phyloP scores from a whole-genome alignment of 2,329 filamentous ascomycete species.

The Thelonectria rubi region DNA sequence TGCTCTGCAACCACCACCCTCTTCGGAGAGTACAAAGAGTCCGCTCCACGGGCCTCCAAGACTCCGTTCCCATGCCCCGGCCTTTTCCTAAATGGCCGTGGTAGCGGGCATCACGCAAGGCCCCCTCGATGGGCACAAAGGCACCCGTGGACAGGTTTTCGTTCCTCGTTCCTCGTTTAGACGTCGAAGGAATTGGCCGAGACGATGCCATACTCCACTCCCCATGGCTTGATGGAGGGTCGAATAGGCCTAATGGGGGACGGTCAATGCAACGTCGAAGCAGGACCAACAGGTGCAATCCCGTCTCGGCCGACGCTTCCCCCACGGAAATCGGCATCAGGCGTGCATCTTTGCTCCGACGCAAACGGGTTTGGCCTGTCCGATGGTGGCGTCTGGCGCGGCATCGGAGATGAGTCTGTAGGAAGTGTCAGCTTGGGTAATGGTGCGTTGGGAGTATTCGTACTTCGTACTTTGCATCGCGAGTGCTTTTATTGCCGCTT shows the following conservation, averaged over 20 bases:
- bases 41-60: neutral
- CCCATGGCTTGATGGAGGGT: conserved; percentile 5
- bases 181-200: neutral
- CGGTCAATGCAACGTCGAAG: neutral
- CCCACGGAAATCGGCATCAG: conserved; percentile 11
- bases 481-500: too few relatives aligned
- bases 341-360: neutral
- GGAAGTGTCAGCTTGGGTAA: too few relatives aligned
- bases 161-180: neutral
- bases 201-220: neutral
- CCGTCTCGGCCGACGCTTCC: conserved; percentile 10
- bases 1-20: neutral
- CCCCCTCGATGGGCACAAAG: neutral
- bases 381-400: neutral
- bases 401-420: too few relatives aligned
- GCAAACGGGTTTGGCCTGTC: neutral
- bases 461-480: too few relatives aligned
- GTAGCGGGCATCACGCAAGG: neutral
- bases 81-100: neutral
- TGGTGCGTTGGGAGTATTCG: too few relatives aligned
- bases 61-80: neutral
- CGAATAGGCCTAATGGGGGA: neutral
- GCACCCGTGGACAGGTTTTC: neutral
- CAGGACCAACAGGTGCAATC: neutral
- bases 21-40: neutral